Evolutionary conservation across 2,329 filamentous ascomycete species (phyloP), one percentile per base, ranked within the genome.

Genomic region (Xylaria hypoxylon): DNA sequence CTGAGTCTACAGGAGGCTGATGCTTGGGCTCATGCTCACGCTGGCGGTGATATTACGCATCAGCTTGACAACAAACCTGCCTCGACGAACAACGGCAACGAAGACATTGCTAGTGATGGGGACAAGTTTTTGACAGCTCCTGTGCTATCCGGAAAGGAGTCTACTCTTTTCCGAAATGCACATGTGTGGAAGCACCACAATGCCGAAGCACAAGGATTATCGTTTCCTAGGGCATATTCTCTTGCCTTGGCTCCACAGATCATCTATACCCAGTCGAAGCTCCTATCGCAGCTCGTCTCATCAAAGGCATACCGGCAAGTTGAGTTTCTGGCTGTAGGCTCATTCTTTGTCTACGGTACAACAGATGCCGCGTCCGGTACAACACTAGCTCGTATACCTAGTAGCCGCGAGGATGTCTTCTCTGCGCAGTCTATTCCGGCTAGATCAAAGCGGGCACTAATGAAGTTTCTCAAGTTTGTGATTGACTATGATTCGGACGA

Each of bases 391-490:
- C 91, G 91, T 64, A 92, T 98, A 57, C 95, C 96, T 0, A 94
- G 92, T 69, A 94, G 92, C 31, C 89, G 95, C 71, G 95, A 99
- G 80, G 95, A 97, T 80, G 89, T 98, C 50, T 97, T 97, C 78
- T 87, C 90, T 53, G 91, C 93, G 77, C 87, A 87, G 40, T 84
- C 85, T 26, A 92, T 98, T 63, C 88, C 93, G 51, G 86, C 91
- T 71, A 91, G 91, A 70, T 89, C 93, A 5, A 98, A 98, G 81
- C 89, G 95, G 60, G 87, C 87, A 10, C 80, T 98, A 74, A 97
- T 97, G 91, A 97, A 96, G 79, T 96, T 97, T 74, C 85, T 98
- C 74, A 94, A 95, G 78, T 95, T 96, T 76, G 91, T 97, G 59
- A 83, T 89, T 66, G 87, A 93, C 72, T 90, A 90, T 73, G 87